These are phyloP conservation scores for Fusarium odoratissimum DNA, from an alignment of 2,329 filamentous ascomycete genomes.

Conservation along the genomic window DNA sequence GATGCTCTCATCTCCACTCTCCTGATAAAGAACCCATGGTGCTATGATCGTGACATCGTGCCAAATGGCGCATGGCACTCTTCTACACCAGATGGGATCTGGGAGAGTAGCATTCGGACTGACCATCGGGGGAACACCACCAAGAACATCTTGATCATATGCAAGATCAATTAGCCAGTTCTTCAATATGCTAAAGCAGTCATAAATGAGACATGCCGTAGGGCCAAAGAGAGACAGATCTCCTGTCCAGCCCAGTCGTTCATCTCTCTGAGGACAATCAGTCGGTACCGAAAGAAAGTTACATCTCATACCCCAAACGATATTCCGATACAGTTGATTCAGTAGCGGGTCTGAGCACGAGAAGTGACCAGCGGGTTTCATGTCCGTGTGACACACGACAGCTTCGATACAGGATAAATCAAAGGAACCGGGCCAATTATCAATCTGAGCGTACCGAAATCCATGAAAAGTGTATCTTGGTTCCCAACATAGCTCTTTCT, in stretches of 20 bases:
- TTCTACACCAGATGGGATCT: conserved; percentile 10
- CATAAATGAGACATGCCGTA: conserved; percentile 64
- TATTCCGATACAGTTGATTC: conserved; percentile 66
- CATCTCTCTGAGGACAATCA: conserved; percentile 67
- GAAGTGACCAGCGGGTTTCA: conserved; percentile 62
- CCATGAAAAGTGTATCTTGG: conserved; percentile 67
- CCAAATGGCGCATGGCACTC: conserved; percentile 51
- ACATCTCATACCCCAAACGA: conserved; percentile 65
- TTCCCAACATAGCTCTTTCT: conserved; percentile 49
- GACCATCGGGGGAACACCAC: conserved; percentile 25
- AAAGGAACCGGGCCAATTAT: conserved; percentile 52
- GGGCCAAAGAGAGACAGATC: conserved; percentile 62
- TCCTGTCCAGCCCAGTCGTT: conserved; percentile 64
- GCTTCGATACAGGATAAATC: conserved; percentile 38
- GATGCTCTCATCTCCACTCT: conserved; percentile 52
- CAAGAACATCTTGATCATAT: conserved; percentile 13
- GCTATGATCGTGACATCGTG: conserved; percentile 54
- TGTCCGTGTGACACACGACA: conserved; percentile 61
- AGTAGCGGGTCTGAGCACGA: conserved; percentile 62
- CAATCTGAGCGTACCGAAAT: conserved; percentile 63
- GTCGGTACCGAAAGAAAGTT: conserved; percentile 69
- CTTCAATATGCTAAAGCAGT: conserved; percentile 61
- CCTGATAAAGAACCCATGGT: conserved; percentile 53
- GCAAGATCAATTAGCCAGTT: conserved; percentile 26
- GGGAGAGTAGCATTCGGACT: conserved; percentile 14